Conservation (phyloP, 2,329 filamentous ascomycete genomes). For the Hypoxylon sp. region DNA sequence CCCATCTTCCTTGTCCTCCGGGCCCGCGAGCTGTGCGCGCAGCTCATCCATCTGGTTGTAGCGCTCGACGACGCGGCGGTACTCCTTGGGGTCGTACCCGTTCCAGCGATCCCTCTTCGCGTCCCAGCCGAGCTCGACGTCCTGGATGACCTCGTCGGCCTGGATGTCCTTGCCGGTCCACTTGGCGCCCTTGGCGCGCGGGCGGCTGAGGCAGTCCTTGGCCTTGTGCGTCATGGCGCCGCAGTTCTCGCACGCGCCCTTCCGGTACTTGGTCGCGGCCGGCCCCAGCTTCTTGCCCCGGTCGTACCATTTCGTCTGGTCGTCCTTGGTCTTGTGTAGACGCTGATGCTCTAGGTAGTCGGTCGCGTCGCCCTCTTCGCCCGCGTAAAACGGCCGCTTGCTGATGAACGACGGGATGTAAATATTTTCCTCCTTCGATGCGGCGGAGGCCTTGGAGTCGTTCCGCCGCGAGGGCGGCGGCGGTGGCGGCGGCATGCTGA, state of each 20-base stretch:
- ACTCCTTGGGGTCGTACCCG: conserved; percentile 93
- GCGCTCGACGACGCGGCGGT: conserved; percentile 87
- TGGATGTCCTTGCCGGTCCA: conserved; percentile 95
- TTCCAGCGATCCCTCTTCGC: conserved; percentile 99
- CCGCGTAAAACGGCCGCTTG: conserved; percentile 96
- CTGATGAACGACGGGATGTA: conserved; percentile 99
- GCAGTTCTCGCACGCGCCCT: conserved; percentile 98
- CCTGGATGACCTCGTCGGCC: conserved; percentile 88
- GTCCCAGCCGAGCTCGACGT: conserved; percentile 93
- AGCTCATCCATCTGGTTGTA: conserved; percentile 89
- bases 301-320: conserved; percentile 90
- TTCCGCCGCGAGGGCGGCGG: conserved; percentile 55
- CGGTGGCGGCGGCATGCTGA: conserved; percentile 54
- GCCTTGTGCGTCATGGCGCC: conserved; percentile 96
- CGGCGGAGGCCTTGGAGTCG: conserved; percentile 55
- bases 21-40: conserved; percentile 64
- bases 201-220: conserved; percentile 92
- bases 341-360: conserved; percentile 99
- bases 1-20: conserved; percentile 63
- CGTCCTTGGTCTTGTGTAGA: conserved; percentile 80
- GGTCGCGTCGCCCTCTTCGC: conserved; percentile 79
- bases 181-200: conserved; percentile 88
- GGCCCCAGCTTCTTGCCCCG: conserved; percentile 87
- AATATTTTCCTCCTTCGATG: conserved; percentile 91
- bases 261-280: conserved; percentile 95